Evolutionary conservation across 176 grass and related monocot species (phyloP).

Genomic region (Saccharum spontaneum): DNA sequence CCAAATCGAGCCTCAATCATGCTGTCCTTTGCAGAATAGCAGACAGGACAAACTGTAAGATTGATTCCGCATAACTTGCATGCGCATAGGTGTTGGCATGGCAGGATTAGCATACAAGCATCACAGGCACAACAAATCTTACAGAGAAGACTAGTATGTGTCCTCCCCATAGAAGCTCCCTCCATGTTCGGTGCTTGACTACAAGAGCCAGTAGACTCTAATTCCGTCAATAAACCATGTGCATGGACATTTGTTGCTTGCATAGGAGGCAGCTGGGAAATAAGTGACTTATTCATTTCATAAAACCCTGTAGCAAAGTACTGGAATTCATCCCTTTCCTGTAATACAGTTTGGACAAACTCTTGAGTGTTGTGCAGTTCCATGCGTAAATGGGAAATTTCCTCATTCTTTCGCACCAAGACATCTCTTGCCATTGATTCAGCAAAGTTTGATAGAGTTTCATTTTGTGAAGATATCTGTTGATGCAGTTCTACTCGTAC

Average conservation of each 20-base stretch:
- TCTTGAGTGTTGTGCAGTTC: not conserved
- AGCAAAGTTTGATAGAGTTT: not conserved
- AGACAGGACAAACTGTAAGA: not conserved
- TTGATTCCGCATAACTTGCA: not conserved
- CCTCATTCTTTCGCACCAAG: not conserved
- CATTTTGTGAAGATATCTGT: not conserved
- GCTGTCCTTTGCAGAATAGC: not conserved
- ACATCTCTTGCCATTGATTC: not conserved
- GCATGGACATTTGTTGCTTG: not conserved
- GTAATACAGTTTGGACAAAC: not conserved
- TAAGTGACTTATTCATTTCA: not conserved
- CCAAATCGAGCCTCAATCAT: not conserved
- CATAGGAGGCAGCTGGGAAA: not conserved
- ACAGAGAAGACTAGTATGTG: not conserved
- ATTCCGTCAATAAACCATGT: not conserved
- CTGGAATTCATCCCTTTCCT: not conserved
- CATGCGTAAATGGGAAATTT: not conserved
- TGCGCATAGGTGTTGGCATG: not conserved
- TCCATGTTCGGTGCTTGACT: not conserved
- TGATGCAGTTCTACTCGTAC: not conserved
- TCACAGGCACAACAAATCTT: not conserved
- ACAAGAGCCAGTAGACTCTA: not conserved
- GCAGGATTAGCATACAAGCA: not conserved
- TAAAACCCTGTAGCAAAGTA: not conserved
- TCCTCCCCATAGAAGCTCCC: not conserved